These are phyloP conservation scores for Biscogniauxia mediterranea DNA, from an alignment of 2,329 filamentous ascomycete species.

Conservation along the genomic window DNA sequence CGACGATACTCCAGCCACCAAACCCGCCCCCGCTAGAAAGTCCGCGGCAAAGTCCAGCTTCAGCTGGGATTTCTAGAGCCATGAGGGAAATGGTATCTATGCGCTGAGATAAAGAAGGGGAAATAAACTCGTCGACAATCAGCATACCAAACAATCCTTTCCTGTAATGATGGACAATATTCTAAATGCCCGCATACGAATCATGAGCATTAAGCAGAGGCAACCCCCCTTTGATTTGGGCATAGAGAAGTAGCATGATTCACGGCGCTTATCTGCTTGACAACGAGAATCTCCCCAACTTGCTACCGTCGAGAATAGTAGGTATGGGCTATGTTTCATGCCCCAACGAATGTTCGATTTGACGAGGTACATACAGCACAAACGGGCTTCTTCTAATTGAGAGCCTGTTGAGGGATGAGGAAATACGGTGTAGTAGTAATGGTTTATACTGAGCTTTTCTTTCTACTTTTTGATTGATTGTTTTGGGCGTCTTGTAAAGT, in stretches of 20 bases:
- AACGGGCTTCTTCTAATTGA: neutral
- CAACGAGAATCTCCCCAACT: neutral
- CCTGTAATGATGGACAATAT: constrained; percentile 24
- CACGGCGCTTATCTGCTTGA: neutral
- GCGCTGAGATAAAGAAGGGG: constrained; percentile 13
- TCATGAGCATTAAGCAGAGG: constrained; percentile 11
- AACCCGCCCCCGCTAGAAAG: constrained; percentile 40
- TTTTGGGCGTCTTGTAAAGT: neutral
- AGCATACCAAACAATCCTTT: constrained; percentile 12
- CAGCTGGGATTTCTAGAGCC: constrained; percentile 35
- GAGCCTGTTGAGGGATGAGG: neutral
- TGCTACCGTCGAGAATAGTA: neutral
- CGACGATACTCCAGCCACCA: constrained; percentile 38
- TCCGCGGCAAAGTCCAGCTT: constrained; percentile 28
- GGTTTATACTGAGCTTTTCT: neutral
- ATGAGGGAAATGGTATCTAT: constrained; percentile 18
- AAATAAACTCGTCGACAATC: constrained; percentile 2
- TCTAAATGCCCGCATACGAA: constrained; percentile 27
- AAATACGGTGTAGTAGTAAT: neutral
- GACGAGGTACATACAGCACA: neutral
- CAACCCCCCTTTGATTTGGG: neutral
- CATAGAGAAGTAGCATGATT: neutral
- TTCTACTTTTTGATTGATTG: neutral
- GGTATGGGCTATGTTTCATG: neutral
- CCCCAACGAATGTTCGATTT: neutral